These are phyloP conservation scores for Zopfochytrium polystomum DNA, from an alignment of 371 early-diverging fungal species.

Conservation along the genomic window DNA sequence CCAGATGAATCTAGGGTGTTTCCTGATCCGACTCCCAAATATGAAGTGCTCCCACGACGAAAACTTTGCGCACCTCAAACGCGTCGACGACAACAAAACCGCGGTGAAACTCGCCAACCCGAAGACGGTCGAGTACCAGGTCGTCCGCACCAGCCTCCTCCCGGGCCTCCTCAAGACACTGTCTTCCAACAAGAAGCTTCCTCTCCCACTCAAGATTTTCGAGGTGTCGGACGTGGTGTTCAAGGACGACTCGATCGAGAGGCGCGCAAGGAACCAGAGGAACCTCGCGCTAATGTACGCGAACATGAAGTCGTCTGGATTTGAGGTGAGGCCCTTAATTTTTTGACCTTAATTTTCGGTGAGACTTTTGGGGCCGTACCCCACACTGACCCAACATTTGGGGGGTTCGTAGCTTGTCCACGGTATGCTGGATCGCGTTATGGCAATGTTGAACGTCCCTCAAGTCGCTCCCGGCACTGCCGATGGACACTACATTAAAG, in stretches of 20 bases:
- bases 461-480: constrained; percentile 48
- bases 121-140: constrained; percentile 86
- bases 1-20: background rate
- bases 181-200: constrained; percentile 83
- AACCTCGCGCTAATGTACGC: constrained; percentile 86
- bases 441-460: constrained; percentile 71
- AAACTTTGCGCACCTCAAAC: constrained; percentile 85
- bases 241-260: constrained; percentile 74
- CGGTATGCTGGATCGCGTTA: constrained; percentile 86
- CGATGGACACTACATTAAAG: constrained; percentile 79
- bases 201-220: constrained; percentile 95
- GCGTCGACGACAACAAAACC: constrained; percentile 68
- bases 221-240: constrained; percentile 96
- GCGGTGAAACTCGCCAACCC: constrained; percentile 95
- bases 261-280: constrained; percentile 89
- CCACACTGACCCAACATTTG: too few relatives aligned
- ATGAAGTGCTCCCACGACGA: constrained; percentile 97
- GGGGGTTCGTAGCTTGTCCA: constrained; percentile 67
- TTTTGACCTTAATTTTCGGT: background rate
- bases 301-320: constrained; percentile 76
- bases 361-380: background rate
- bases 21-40: background rate
- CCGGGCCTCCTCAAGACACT: constrained; percentile 97
- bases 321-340: constrained; percentile 66
- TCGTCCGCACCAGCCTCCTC: constrained; percentile 90